Base-by-base conservation (phyloP, 2,329 filamentous ascomycete species). In the Fusarium dlaminii region DNA sequence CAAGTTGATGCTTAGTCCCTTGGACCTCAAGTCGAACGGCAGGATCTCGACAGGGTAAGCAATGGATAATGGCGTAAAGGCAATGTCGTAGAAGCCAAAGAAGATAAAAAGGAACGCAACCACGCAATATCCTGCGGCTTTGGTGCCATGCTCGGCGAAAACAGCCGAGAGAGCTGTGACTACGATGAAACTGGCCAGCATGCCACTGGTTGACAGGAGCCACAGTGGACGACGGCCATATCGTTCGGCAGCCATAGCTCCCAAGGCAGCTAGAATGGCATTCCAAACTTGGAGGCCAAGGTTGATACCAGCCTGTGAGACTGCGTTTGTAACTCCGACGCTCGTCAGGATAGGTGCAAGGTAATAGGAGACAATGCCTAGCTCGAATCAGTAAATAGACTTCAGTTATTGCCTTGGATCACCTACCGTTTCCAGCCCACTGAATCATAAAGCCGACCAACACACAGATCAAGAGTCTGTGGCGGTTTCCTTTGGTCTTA, bases 401-500 rank as follows among this genome's bases (percentile, higher is more conserved):
- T 17, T 20, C 6, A 5, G 8, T 34, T 15, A 1, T 17, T 36
- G 7, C 7, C 5, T 5, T 37, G 10, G 6, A 1, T 11, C 22
- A 18, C 36, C 27, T 43, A 68, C 71, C 68, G 5, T 77, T 75
- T 6, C 73, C 75, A 36, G 58, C 64, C 75, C 72, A 77, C 27
- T 77, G 75, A 2, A 60, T 70, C 39, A 77, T 69, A 11, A 77
- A 70, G 2, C 75, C 75, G 13, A 76, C 57, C 8, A 67, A 46
- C 5, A 76, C 30, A 15, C 70, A 73, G 30, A 76, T 73, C 43
- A 75, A 56, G 15, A 77, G 57, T 8, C 74, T 66, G 30, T 70
- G 68, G 17, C 67, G 59, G 48, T 70, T 70, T 1, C 74, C 85
- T 27, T 80, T 81, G 0, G 79, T 75, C 73, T 83, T 82, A 39